Base-by-base conservation (phyloP, 1,284 basidiomycete species). In the Grifola frondosa region DNA sequence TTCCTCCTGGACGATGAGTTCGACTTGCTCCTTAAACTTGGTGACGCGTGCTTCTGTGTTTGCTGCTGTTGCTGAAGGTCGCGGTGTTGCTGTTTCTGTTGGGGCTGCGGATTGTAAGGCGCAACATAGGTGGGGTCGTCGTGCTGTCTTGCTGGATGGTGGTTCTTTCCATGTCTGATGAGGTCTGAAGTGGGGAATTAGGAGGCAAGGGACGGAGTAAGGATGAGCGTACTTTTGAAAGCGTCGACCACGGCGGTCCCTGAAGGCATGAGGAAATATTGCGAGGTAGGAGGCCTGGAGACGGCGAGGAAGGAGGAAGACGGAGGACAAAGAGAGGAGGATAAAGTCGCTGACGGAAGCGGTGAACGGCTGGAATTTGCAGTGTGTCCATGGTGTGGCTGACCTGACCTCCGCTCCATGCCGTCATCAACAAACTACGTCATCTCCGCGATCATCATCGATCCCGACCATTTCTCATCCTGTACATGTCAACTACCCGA, bases 91-190 rank as follows among this genome's bases (percentile, higher is more conserved):
- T 67, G 66, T 28, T 57, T 57, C 42, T 54, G 53, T 21, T 56
- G 44, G 24, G 50, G 58, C 48, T 42, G 50, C 30, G 48, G 50
- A 9, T 50, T 54, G 32, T 57, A 55, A 30, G 60, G 42, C 13
- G 53, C 46, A 12, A 49, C 31, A 24, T 55, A 43, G 48, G 61
- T 45, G 42, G 66, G 39, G 42, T 56, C 60, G 48, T 74, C 66
- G 26, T 65, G 61, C 43, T 51, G 56, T 22, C 61, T 59, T 23
- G 66, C 64, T 40, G 66, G 66, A 49, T 74, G 64, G 50, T 86
- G 81, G 58, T 87, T 78, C 68, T 87, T 88, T 61, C 87, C 87
- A 68, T 91, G 87, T 56, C 91, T 80, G 49, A 94, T 88, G 60
- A 95, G 85, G 71, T 91, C 91, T 44, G 46, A 41, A 39, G 35